Evolutionary conservation across 2,329 filamentous ascomycete species (phyloP).

Genomic region (Ceratocystis huliohia): DNA sequence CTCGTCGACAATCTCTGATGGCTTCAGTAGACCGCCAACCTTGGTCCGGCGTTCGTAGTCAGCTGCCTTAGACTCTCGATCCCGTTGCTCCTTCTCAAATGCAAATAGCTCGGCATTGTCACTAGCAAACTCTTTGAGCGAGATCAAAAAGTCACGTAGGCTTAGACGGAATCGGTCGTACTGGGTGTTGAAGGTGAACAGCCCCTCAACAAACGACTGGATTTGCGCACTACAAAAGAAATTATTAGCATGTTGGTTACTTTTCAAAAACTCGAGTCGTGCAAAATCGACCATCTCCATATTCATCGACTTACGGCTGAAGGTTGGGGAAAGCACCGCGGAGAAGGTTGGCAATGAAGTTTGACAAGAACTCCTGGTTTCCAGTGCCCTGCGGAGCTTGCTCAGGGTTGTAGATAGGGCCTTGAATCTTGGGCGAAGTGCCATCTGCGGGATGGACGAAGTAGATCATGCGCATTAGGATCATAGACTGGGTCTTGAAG

Average conservation of each 20-base stretch:
- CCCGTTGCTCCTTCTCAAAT: slow-evolving; percentile 88
- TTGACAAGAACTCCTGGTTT: slow-evolving; percentile 81
- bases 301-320: slow-evolving; percentile 53
- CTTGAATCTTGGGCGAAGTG: slow-evolving; percentile 69
- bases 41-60: slow-evolving; percentile 89
- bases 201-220: slow-evolving; percentile 71
- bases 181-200: slow-evolving; percentile 80
- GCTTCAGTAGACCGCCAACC: slow-evolving; percentile 90
- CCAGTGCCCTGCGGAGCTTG: slow-evolving; percentile 71
- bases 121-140: slow-evolving; percentile 88
- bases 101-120: slow-evolving; percentile 90
- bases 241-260: slow-evolving; percentile 25
- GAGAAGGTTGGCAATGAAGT: slow-evolving; percentile 74
- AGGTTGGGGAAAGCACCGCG: slow-evolving; percentile 89
- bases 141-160: slow-evolving; percentile 92
- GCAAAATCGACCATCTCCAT: neutral
- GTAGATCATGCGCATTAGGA: slow-evolving; percentile 91
- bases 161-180: slow-evolving; percentile 92
- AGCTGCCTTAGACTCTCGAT: slow-evolving; percentile 69
- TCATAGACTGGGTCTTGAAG: slow-evolving; percentile 93
- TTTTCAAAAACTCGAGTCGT: slow-evolving; percentile 6
- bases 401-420: slow-evolving; percentile 75
- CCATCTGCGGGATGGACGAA: slow-evolving; percentile 66
- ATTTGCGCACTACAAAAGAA: slow-evolving; percentile 58
- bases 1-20: slow-evolving; percentile 87